Base-by-base conservation (phyloP, 306 rosid genomes). In the Lathyrus aphaca region DNA sequence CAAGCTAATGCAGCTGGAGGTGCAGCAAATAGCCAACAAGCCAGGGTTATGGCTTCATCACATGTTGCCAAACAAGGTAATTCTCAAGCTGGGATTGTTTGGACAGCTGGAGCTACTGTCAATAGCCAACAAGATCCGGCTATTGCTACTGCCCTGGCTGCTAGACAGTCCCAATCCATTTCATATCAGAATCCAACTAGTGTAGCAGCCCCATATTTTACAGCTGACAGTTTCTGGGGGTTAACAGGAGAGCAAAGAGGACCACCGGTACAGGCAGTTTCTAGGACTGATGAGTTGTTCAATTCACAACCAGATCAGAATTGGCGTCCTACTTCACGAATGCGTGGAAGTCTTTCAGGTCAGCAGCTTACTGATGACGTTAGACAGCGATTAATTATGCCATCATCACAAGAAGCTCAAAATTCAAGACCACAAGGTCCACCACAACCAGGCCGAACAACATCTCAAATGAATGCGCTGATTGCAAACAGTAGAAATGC, bases 301-400 rank as follows among this genome's bases (percentile, higher is more conserved):
- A 81, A 80, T 37, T 17, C 32, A 12, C 76, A 65, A 51, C 44
- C 85, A 9, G 96, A 86, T 53, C 88, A 81, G 68, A 76, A 80
- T 40, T 83, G 92, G 92, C 85, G 64, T 49, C 92, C 97, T 35
- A 14, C 83, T 4, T 79, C 82, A 19, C 82, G 91, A 76, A 91
- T 95, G 99, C 96, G 97, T 17, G 97, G 99, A 60, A 89, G 96
- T 77, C 85, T 95, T 10, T 6, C 83, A 3, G 88, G 89, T 60
- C 85, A 44, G 73, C 80, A 44, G n/a, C 78, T 38, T 43, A 39
- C 80, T 53, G 88, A 79, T 15, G 84, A 76, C 38, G 57, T 80
- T 63, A 69, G 68, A 25, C 80, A 84, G 73, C 81, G 77, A 23
- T 79, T 86, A 32, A 89, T 83, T 64, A 74, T 46, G 68, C 98